Evolutionary conservation across 176 grass and related monocot genomes (phyloP).

Genomic region (Aegilops longissima): DNA sequence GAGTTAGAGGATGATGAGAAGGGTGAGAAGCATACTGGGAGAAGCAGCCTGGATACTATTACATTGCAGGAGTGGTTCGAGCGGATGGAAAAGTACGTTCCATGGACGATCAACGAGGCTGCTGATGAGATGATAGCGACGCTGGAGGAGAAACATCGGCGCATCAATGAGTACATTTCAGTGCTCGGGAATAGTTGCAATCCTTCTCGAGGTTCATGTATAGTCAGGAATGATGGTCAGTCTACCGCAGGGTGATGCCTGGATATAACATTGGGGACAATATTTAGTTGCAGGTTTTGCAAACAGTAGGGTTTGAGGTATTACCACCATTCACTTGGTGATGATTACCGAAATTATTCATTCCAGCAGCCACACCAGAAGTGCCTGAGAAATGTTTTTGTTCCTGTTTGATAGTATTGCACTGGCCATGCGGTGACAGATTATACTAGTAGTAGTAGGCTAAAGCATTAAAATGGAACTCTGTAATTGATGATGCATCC

Average conservation of each 20-base stretch:
- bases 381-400: neutral
- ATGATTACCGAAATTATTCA: neutral
- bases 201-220: slow-evolving; percentile 18
- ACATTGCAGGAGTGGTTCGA: slow-evolving; percentile 83
- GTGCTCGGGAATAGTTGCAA: slow-evolving; percentile 14
- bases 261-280: neutral
- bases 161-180: slow-evolving; percentile 43
- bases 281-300: neutral
- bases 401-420: neutral
- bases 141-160: slow-evolving; percentile 45
- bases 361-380: neutral
- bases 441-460: slow-evolving; percentile 4
- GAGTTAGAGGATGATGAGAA: neutral
- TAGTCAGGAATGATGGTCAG: neutral
- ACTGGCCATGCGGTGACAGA: neutral
- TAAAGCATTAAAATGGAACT: slow-evolving; percentile 3
- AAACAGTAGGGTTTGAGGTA: slow-evolving; percentile 22
- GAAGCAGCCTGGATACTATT: slow-evolving; percentile 57
- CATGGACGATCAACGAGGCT: slow-evolving; percentile 45
- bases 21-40: neutral
- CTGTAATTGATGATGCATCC: neutral
- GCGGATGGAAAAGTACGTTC: slow-evolving; percentile 49
- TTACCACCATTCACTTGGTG: neutral
- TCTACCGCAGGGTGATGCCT: neutral
- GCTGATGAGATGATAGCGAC: slow-evolving; percentile 48